Conservation (phyloP, 176 grass and related monocot species). For the Oryza punctata region DNA sequence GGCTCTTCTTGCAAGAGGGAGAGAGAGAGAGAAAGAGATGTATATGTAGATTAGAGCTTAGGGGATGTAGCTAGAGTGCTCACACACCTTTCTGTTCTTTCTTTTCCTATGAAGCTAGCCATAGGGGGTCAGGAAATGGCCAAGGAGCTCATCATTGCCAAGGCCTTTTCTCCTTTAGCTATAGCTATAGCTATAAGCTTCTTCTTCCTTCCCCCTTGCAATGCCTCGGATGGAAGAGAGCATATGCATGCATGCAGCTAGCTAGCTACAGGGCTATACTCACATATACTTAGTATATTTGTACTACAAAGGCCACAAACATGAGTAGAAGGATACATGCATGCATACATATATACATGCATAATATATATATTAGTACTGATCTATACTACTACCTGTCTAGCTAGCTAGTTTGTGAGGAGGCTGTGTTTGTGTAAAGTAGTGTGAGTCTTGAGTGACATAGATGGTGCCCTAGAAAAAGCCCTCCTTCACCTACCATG, state of each 20-base stretch:
- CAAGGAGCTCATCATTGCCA: slow-evolving; percentile 53
- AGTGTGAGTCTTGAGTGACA: slow-evolving; percentile 42
- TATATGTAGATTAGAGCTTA: neutral
- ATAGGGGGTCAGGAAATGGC: slow-evolving; percentile 44
- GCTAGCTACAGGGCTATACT: slow-evolving; percentile 26
- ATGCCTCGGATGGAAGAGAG: slow-evolving; percentile 29
- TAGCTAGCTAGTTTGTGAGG: neutral
- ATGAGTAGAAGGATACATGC: slow-evolving; percentile 31
- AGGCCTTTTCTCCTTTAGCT: slow-evolving; percentile 2
- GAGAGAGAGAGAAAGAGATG: neutral
- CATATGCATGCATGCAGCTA: slow-evolving; percentile 30
- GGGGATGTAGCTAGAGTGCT: neutral
- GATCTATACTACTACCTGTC: too few relatives aligned
- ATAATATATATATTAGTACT: neutral
- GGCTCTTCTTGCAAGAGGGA: neutral
- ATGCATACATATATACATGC: neutral
- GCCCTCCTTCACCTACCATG: slow-evolving; percentile 72
- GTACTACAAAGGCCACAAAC: neutral
- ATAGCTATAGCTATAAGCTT: too few relatives aligned
- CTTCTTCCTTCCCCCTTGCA: neutral
- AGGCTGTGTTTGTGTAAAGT: slow-evolving; percentile 38
- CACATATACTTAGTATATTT: neutral
- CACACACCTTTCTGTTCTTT: slow-evolving; percentile 60
- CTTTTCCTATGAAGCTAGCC: slow-evolving; percentile 56
- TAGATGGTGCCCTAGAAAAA: slow-evolving; percentile 55